Percentiles rank a stretch among this genome's conserved stretches.
These are phyloP conservation scores for Serendipita sp. DNA, from an alignment of 768 basidiomycete genomes.

Conservation along the genomic window DNA sequence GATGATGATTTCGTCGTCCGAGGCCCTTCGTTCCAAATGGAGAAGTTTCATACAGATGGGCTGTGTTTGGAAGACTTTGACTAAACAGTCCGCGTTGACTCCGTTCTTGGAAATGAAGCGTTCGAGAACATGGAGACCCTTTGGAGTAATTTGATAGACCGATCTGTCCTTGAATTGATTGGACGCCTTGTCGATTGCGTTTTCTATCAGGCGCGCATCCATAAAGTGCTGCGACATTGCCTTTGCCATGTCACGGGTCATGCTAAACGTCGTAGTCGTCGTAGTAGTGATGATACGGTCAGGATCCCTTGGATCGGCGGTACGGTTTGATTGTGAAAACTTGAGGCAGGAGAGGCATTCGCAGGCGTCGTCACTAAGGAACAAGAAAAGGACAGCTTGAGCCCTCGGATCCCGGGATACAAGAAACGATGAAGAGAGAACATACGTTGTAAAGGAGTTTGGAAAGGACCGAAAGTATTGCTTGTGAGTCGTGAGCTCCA, in stretches of 20 bases:
- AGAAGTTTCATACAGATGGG: constrained; percentile 96
- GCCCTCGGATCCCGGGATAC: background rate
- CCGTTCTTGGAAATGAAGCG: constrained; percentile 99
- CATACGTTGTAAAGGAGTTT: constrained; percentile 91
- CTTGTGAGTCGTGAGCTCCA: constrained; percentile 75
- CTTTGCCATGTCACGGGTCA: constrained; percentile 99
- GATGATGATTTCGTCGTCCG: constrained; percentile 95
- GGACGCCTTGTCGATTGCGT: constrained; percentile 76
- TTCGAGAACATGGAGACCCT: constrained; percentile 95
- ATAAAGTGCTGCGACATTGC: constrained; percentile 99
- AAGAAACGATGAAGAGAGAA: constrained; percentile 13
- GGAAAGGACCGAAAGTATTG: constrained; percentile 93
- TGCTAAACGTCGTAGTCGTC: constrained; percentile 97
- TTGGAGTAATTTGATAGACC: constrained; percentile 87
- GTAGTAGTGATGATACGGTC: constrained; percentile 97
- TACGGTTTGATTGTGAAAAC: constrained; percentile 97
- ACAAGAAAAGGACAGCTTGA: constrained; percentile 3
- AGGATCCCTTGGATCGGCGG: constrained; percentile 95
- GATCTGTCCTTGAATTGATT: constrained; percentile 96
- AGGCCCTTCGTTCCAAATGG: constrained; percentile 81
- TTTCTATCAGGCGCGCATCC: constrained; percentile 96
- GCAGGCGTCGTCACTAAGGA: constrained; percentile 76
- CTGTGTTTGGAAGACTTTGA: constrained; percentile 75
- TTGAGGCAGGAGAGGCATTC: constrained; percentile 87
- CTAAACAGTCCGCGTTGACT: constrained; percentile 84